Evolutionary conservation across 352 stramenopile species (phyloP), one percentile per base, ranked within the genome.

Genomic region (Globisporangium alternatum): DNA sequence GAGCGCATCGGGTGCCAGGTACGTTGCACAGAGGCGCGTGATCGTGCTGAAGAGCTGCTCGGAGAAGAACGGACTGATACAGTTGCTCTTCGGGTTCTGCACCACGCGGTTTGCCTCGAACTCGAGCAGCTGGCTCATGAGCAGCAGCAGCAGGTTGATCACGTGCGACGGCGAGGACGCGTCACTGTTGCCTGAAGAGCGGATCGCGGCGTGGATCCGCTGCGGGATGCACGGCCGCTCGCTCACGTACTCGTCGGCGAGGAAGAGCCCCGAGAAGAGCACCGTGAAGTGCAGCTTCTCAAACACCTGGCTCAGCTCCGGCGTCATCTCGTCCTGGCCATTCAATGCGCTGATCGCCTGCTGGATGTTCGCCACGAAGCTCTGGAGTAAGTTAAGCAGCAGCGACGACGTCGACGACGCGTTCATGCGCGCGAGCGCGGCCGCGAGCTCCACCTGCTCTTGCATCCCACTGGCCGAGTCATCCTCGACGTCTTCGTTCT

Each of bases 401-500:
- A 95, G 68, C 5, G 66, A 67, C 25, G 81, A 59, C 2, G 82
- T 85, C 7, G 80, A 80, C 21, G 70, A 66, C 7, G 76, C 67
- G 51, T 93, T 93, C 52, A 94, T 70, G 7, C 83, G 74, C 3
- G 83, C 83, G 2, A 95, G 71, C 21, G 83, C 78, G 2, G 87
- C 81, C 3, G 86, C 87, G 12, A 91, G 58, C 57, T 90, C 86
- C 56, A 89, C 80, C 54, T 95, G 85, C 39, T 94, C 87, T 1
- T 69, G 74, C 30, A 78, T 58, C 44, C 75, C 77, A 25, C 78
- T 90, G 31, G 78, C 72, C 7, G 83, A 86, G 41, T 90, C 86
- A 71, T 93, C 83, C 65, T 95, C 85, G 43, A 94, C 83, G 39
- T 95, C 85, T 72, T 95, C 85, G 45, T 93, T 78, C 69, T 95